These are phyloP conservation scores for Camellia lanceoleosa DNA, from an alignment of 148 eudicot species.

Conservation along the genomic window DNA sequence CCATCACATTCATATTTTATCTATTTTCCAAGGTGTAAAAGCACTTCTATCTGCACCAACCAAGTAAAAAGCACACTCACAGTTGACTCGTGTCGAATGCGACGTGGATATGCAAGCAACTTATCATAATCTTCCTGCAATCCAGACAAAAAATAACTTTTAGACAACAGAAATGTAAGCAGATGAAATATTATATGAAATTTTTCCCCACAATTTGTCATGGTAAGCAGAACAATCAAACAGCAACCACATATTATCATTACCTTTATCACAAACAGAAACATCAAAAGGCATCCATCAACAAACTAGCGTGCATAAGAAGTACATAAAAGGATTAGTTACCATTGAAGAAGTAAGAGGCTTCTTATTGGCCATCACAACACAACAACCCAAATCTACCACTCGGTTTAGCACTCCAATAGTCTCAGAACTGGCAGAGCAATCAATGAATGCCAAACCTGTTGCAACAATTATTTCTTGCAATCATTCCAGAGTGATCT, in stretches of 20 bases:
- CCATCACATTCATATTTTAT: too few species aligned
- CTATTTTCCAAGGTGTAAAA: too few species aligned
- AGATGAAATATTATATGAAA: background rate
- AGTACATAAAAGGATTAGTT: slow-evolving; percentile 12
- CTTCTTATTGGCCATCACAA: slow-evolving; percentile 92
- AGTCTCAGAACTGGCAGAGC: slow-evolving; percentile 95
- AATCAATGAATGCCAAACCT: slow-evolving; percentile 84
- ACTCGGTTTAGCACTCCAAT: slow-evolving; percentile 49
- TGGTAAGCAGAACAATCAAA: background rate
- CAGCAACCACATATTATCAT: slow-evolving; percentile 1
- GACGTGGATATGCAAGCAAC: slow-evolving; percentile 60
- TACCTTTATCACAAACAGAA: background rate
- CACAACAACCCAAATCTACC: slow-evolving; percentile 62
- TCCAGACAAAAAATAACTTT: slow-evolving; percentile 5
- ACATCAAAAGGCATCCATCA: background rate
- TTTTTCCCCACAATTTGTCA: background rate
- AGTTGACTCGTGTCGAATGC: slow-evolving; percentile 84
- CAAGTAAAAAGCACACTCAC: slow-evolving; percentile 43
- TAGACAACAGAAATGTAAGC: background rate
- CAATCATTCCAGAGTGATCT: background rate
- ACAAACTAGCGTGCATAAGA: background rate
- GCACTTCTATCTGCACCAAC: background rate
- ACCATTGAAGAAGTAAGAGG: slow-evolving; percentile 91
- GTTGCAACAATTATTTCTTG: slow-evolving; percentile 16
- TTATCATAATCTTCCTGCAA: slow-evolving; percentile 86